Evolutionary conservation across 164 flowering plant species (phyloP), one percentile per base, ranked within the genome.

Genomic region (Stephania japonica): DNA sequence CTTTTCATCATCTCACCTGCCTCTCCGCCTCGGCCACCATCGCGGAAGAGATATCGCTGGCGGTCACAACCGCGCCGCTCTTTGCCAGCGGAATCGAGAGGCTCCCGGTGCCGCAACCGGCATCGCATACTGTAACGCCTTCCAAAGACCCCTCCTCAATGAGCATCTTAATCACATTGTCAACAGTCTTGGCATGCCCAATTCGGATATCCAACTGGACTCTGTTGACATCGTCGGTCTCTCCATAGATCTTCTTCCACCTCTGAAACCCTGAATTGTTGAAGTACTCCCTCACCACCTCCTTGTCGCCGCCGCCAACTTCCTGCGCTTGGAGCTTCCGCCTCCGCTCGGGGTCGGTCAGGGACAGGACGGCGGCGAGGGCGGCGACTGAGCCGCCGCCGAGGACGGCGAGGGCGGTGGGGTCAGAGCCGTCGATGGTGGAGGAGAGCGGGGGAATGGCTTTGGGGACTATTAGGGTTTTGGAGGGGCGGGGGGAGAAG

Each of bases 221-320:
- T 25, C 80, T 75, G 75, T 93, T 93, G 6, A 96, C 99, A 24
- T 96, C 99, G 72, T 96, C 99, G 0, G 93, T 85, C 63, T 96
- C 97, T 0, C 98, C 98, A 75, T 96, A 96, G 5, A 96, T 93
- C 74, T 88, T 93, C 89, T 83, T 85, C 99, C 99, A 96, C 77
- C 99, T 71, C 82, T 93, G 88, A 78, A 93, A 96, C 75, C 99
- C 99, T 12, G 89, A 73, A 75, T 80, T 85, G 81, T 93, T 95
- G 81, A 95, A 95, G 79, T 93, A 96, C 78, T 96, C 90, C 78
- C 75, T 82, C 71, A 96, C 99, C 8, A 96, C 99, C 73, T 93
- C 97, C 85, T 96, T 93, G 81, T 96, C 99, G n/a, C 87, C 97
- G 19, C 99, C 99, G 5, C 97, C 95, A 5, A 93, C 97, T 78